Evolutionary conservation across 1,284 basidiomycete species (phyloP), one percentile per base, ranked within the genome.

Genomic region (Wallemia mellicola): DNA sequence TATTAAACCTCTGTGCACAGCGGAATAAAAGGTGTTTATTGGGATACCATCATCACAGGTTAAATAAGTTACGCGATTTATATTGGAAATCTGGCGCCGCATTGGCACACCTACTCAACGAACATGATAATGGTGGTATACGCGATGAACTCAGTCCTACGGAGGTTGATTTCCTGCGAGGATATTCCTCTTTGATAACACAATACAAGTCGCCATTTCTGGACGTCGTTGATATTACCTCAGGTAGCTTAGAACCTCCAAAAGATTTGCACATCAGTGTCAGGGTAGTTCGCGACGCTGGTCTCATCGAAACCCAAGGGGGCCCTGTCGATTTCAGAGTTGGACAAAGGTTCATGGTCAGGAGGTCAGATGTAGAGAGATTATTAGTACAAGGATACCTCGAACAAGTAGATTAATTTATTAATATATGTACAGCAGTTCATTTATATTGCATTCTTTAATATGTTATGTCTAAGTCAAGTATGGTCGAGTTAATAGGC

Each of bases 51-150:
- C 73, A 78, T 27, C 82, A 86, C 68, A 78, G 92, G 28, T 71
- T 87, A 54, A 82, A 86, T 65, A 79, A 80, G 61, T 77, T 96
- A 60, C 78, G 81, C 64, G 80, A 83, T 65, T 76, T 85, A 71
- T 92, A 86, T 71, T 95, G 91, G 89, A 73, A 79, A n/a, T 78
- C 79, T 15, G 88, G 87, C n/a, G 89, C 86, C n/a, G 82, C 85
- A 1, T 72, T 94, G 1, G 82, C 85, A 0, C 82, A 86, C 62
- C 75, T 92, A n/a, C 77, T 95, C 48, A 78, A 79, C 54, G 77
- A 64, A 3, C 60, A 63, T 19, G 62, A 61, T 7, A 63, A 64
- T 24, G 68, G 75, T 61, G 84, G 87, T 63, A 75, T 84, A 30
- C 77, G 88, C 57, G 76, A 79, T 60, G 82, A 82, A 63, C 75